Conservation (phyloP, 768 basidiomycete species). For the Calocybe cyanea region DNA sequence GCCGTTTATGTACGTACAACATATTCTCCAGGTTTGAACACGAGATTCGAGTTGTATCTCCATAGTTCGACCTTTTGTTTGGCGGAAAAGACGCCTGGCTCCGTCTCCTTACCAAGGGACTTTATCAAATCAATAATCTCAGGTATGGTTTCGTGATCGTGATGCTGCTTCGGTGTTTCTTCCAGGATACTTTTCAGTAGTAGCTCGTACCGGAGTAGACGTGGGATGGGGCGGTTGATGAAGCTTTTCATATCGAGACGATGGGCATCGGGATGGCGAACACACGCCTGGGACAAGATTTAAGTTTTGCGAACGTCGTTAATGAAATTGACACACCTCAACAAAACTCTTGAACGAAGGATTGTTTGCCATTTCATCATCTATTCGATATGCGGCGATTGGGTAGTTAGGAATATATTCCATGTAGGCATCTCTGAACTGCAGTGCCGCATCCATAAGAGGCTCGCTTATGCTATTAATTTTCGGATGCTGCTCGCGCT, state of each 20-base stretch:
- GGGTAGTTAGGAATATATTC: conserved; percentile 94
- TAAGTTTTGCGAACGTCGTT: conserved; percentile 11
- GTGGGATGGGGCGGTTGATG: conserved; percentile 87
- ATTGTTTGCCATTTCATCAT: conserved; percentile 84
- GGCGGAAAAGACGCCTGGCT: conserved; percentile 81
- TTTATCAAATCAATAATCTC: conserved; percentile 87
- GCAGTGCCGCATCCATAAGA: conserved; percentile 83
- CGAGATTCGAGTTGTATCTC: conserved; percentile 75
- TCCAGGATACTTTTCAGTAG: conserved; percentile 79
- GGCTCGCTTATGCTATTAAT: conserved; percentile 81
- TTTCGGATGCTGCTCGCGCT: conserved; percentile 81
- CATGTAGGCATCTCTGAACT: conserved; percentile 91
- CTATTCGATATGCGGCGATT: conserved; percentile 82
- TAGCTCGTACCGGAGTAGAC: conserved; percentile 84
- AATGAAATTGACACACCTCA: conserved; percentile 47
- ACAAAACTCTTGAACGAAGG: conserved; percentile 76
- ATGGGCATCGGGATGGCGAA: conserved; percentile 71
- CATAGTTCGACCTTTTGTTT: conserved; percentile 90
- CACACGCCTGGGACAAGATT: conserved; percentile 31
- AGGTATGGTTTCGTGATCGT: conserved; percentile 80
- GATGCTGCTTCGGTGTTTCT: conserved; percentile 67
- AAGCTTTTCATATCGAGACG: conserved; percentile 91
- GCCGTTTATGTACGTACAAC: conserved; percentile 37
- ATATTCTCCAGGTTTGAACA: conserved; percentile 75
- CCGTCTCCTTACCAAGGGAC: conserved; percentile 79